Conservation (phyloP, 345 rosid genomes). For the Pseudoturritis turrita region DNA sequence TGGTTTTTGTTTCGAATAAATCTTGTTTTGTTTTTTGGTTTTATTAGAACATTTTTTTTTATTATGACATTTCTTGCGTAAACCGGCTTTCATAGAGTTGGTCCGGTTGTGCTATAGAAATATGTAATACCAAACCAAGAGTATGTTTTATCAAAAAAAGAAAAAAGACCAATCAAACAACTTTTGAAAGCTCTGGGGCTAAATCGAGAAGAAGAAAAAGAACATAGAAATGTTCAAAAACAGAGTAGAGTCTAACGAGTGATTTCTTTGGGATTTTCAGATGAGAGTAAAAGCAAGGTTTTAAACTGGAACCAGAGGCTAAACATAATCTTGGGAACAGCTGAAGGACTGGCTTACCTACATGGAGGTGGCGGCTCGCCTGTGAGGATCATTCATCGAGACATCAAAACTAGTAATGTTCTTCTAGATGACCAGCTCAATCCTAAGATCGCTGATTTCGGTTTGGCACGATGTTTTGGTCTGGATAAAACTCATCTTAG, state of each 20-base stretch:
- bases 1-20: too few relatives aligned
- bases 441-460: conserved; percentile 56
- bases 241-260: not conserved
- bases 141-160: too few relatives aligned
- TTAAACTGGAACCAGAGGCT: conserved; percentile 42
- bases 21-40: too few relatives aligned
- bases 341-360: conserved; percentile 46
- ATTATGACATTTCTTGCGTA: too few relatives aligned
- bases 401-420: conserved; percentile 52
- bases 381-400: conserved; percentile 42
- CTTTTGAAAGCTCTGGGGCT: not conserved
- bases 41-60: too few relatives aligned
- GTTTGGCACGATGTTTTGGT: conserved; percentile 38
- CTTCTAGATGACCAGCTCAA: conserved; percentile 38
- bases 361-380: conserved; percentile 28
- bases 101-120: too few relatives aligned
- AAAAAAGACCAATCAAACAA: not conserved
- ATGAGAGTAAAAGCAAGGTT: conserved; percentile 36
- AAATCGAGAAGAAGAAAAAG: too few relatives aligned
- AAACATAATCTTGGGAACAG: conserved; percentile 42
- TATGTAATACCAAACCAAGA: too few relatives aligned
- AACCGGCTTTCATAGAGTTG: too few relatives aligned
- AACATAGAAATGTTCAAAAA: not conserved
- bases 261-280: not conserved
- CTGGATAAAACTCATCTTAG: conserved; percentile 27